Conservation (phyloP, 306 rosid genomes). For the Fagus sylvatica region DNA sequence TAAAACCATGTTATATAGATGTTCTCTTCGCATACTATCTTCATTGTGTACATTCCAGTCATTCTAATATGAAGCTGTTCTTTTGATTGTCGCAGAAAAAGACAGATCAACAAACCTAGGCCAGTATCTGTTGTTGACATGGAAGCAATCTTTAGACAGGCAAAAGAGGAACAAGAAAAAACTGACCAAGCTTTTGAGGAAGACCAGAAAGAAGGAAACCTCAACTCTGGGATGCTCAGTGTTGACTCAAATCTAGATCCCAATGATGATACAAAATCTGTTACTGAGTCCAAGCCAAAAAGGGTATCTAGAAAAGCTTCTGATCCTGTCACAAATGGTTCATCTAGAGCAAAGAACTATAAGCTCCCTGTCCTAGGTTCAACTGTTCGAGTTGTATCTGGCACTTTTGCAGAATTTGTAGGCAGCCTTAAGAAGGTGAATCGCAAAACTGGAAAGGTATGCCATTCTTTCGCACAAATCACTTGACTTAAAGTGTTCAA, state of each 20-base stretch:
- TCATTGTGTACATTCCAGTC: not conserved
- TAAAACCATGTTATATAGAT: constrained; percentile 1
- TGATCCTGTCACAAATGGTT: constrained; percentile 22
- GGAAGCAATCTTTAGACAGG: constrained; percentile 69
- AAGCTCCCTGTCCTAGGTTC: constrained; percentile 56
- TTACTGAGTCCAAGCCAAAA: constrained; percentile 50
- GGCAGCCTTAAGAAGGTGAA: constrained; percentile 83
- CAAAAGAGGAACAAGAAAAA: constrained; percentile 76
- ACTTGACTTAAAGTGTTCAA: constrained; percentile 19
- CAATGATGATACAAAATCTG: constrained; percentile 27
- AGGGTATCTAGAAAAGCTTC: constrained; percentile 42
- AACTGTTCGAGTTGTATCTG: constrained; percentile 63
- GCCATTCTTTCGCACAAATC: constrained; percentile 22
- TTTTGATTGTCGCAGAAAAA: constrained; percentile 51
- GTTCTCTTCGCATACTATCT: not conserved
- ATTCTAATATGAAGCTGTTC: constrained; percentile 20
- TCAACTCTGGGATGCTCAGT: constrained; percentile 25
- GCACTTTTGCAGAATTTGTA: constrained; percentile 68
- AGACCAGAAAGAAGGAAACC: constrained; percentile 42
- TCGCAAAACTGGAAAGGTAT: constrained; percentile 67
- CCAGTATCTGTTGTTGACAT: constrained; percentile 69
- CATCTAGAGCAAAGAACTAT: constrained; percentile 31
- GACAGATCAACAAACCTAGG: constrained; percentile 75
- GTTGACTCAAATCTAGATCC: constrained; percentile 27
- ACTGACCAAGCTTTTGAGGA: constrained; percentile 65